Evolutionary conservation across 2,329 filamentous ascomycete species (phyloP), one percentile per base, ranked within the genome.

Genomic region (Fusarium drepaniforme): DNA sequence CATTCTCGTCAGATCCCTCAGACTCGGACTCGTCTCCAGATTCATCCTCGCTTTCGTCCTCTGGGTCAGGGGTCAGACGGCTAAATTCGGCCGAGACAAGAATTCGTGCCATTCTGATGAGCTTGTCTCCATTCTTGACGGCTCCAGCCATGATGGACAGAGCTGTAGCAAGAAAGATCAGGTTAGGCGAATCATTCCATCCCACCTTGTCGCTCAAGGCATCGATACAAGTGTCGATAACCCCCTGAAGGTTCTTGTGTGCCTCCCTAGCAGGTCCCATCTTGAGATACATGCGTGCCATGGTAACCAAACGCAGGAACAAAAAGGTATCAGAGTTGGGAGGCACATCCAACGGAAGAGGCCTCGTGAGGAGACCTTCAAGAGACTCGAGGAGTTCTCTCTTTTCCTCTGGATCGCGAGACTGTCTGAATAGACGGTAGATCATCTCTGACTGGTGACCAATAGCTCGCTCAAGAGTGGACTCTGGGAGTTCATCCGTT

Each of bases 61-160:
- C 49, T 4, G 56, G 9, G 4, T 33, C 35, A 4, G 53, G 67
- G 21, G 73, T 70, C 1, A 81, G 49, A 1, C 64, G 66, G 8
- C 70, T 80, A 49, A 81, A 81, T 21, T 72, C 60, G 5, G 79
- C 79, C 1, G 80, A 81, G 0, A 71, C 44, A 3, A 80, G 66
- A 21, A 81, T 78, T 1, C 70, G 67, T 0, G 79, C 74, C 53
- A 72, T 62, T 15, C 66, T 59, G 4, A 58, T 30, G 2, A 81
- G 66, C 21, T 70, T 68, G 5, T 75, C 62, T 0, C 69, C 68
- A 0, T 72, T 63, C 8, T 61, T 66, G 8, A 74, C 15, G 3
- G 67, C 60, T 6, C 68, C 64, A 23, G 74, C 65, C 18, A 80
- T 61, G 15, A 79, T 65, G 2, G 38, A 59, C 1, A 81, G 66